A percentile compares a stretch with the other conserved stretches of the same genome.
Conservation (phyloP, 192 early-diverging fungal genomes). For the Endogone sp. region DNA sequence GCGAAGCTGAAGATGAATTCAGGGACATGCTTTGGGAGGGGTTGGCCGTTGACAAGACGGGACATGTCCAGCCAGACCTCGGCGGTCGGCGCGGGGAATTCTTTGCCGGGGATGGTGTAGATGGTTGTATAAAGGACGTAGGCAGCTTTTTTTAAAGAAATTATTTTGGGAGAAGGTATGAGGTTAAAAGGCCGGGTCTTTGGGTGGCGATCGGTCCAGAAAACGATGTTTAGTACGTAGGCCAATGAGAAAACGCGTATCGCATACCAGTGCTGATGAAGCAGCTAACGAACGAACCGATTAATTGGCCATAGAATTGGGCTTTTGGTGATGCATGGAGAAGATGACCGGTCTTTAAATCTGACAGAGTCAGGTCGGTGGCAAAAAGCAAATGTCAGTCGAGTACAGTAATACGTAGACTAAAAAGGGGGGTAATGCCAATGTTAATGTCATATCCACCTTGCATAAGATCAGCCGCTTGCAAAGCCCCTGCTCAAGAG, state of each 20-base stretch:
- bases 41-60: conserved; percentile 68
- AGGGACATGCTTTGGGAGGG: conserved; percentile 58
- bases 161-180: neutral
- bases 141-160: conserved; percentile 21
- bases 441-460: no score
- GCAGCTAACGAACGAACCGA: conserved; percentile 73
- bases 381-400: no score
- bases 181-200: neutral
- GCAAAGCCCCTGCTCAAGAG: conserved; percentile 49
- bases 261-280: conserved; percentile 60
- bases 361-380: no score
- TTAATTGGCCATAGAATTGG: conserved; percentile 80
- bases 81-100: conserved; percentile 70
- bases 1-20: conserved; percentile 58
- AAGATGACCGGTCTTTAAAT: conserved; percentile 84
- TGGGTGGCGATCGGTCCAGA: neutral
- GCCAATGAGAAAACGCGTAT: no score
- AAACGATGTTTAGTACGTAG: no score
- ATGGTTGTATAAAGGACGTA: conserved; percentile 66
- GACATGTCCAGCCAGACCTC: conserved; percentile 80
- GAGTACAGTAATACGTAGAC: no score
- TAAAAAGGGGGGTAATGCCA: no score
- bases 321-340: conserved; percentile 77
- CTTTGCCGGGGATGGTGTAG: conserved; percentile 64
- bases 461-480: conserved; percentile 59